phyloP scores from a whole-genome alignment of 108 stramenopile species.

The Nitzschia palea region DNA sequence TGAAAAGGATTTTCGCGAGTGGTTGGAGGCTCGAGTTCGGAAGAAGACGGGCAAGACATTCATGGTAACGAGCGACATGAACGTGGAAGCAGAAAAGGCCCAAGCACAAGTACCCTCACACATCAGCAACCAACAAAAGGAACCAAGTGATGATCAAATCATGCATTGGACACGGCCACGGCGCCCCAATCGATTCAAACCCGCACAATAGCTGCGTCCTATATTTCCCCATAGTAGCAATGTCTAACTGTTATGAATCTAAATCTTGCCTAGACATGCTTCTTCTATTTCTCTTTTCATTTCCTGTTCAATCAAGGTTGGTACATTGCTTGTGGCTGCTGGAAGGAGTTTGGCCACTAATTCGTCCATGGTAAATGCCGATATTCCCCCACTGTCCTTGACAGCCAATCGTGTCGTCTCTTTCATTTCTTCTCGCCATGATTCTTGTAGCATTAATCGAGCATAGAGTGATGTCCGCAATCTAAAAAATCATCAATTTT shows the following conservation, averaged over 20 bases:
- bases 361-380: conserved; percentile 32
- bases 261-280: background rate
- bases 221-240: background rate
- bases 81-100: background rate
- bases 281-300: background rate
- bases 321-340: background rate
- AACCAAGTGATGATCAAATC: background rate
- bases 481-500: conserved; percentile 5
- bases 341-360: conserved; percentile 6
- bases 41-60: background rate
- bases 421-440: conserved; percentile 35
- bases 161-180: conserved; percentile 5
- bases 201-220: background rate
- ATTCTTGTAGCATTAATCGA: conserved; percentile 21
- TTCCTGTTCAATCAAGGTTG: conserved; percentile 1
- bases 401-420: conserved; percentile 15
- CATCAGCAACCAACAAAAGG: background rate
- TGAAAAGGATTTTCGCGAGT: conserved; percentile 59
- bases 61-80: background rate
- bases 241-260: background rate
- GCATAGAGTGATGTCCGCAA: conserved; percentile 16
- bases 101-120: background rate
- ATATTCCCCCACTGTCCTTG: conserved; percentile 23
- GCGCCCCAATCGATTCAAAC: background rate
- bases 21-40: conserved; percentile 43